Conservation (phyloP, 257 asterid genomes). For the Fraxinus pennsylvanica region DNA sequence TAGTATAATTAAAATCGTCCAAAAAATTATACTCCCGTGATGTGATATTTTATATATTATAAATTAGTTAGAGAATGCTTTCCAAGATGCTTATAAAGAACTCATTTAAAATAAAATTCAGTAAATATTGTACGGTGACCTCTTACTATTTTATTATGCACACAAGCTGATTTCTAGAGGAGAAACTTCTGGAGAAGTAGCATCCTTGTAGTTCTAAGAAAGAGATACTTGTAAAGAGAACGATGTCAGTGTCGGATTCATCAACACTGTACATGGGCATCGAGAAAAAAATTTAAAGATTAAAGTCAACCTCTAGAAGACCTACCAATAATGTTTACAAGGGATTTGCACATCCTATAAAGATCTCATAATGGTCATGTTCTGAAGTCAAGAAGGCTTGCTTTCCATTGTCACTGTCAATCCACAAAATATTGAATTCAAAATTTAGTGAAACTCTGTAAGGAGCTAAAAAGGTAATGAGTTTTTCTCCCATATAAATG, state of each 20-base stretch:
- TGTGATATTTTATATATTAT: no score
- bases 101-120: not conserved
- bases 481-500: not conserved
- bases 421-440: conserved; percentile 6
- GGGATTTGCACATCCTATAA: not conserved
- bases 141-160: not conserved
- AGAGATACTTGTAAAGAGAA: not conserved
- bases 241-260: not conserved
- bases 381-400: not conserved
- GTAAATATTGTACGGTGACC: not conserved
- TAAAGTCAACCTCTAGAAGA: not conserved
- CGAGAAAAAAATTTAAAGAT: not conserved
- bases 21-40: no score
- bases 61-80: not conserved
- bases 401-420: conserved; percentile 32
- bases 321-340: conserved; percentile 13
- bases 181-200: not conserved
- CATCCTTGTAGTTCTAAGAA: not conserved
- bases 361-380: conserved; percentile 1
- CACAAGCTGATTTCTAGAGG: not conserved
- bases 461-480: not conserved
- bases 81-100: not conserved
- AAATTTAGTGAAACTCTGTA: not conserved
- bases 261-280: conserved; percentile 21
- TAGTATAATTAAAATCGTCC: no score